Base-by-base conservation (phyloP, 345 rosid genomes). In the Dovyalis caffra region DNA sequence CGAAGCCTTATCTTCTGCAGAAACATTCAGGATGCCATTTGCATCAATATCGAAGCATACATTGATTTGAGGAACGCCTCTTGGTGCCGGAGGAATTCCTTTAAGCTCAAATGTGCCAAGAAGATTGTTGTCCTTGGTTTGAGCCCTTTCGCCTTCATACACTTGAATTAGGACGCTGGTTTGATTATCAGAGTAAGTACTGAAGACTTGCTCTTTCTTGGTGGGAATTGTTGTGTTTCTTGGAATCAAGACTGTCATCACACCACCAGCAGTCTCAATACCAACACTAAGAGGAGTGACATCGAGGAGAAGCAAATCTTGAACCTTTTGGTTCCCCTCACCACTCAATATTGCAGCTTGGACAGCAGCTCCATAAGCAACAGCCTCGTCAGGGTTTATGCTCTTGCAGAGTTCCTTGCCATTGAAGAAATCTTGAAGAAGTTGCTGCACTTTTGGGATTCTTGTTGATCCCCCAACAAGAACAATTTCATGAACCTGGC, bases 281-380 rank as follows among this genome's bases (percentile, higher is more conserved):
- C 77, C 77, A 29, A 74, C 72, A 32, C 77, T 74, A 12, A 74
- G 77, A 25, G 77, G 77, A 26, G 77, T 74, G 14, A 74, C 77
- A 40, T 74, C 77, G 3, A 74, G 31, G 40, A 74, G 77, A 56
- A 74, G 72, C 43, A 74, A 74, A 32, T 74, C 77, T 14, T 74
- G 77, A 74, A 74, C 77, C 57, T 74, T 74, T 29, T 67, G 40
- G 38, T 74, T 62, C 15, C 66, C 77, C 38, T 74, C 77, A 3
- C 72, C 77, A 12, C 37, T 37, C 3, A 74, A 31, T 9, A 74
- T 66, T 6, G 77, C 77, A 37, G 77, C 77, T 15, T 74, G 77
- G 53, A 74, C 77, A 4, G 77, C 72, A 74, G 77, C 77, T 57
- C 77, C 77, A 33, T 74, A 74, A 1, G 77, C 77, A 2, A 67